These are phyloP conservation scores for Podila clonocystis DNA, from an alignment of 192 early-diverging fungal species.

Conservation along the genomic window DNA sequence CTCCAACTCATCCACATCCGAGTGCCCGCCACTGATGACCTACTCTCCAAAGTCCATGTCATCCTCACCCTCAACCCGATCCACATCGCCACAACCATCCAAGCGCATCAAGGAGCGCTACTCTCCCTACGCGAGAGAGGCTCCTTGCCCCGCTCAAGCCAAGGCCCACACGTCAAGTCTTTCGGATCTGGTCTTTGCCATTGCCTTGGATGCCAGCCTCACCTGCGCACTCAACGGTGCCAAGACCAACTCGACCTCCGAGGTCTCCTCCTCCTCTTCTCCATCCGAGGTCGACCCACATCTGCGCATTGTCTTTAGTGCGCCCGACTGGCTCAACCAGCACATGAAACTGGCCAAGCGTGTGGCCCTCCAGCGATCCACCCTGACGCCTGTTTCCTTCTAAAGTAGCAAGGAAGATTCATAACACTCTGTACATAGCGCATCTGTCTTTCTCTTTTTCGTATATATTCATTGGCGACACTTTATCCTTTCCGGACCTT, in stretches of 20 bases:
- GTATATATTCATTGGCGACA: neutral
- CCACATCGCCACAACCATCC: neutral
- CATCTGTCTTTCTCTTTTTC: neutral
- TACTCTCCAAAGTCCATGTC: neutral
- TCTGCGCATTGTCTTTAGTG: neutral
- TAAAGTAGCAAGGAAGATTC: neutral
- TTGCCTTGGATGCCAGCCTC: conserved; percentile 1
- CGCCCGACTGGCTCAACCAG: conserved; percentile 4
- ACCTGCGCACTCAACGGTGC: neutral
- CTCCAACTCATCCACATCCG: conserved; percentile 2
- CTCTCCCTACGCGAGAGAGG: neutral
- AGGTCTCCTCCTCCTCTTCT: neutral
- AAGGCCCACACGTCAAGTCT: neutral
- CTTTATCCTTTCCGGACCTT: neutral
- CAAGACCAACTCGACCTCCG: neutral
- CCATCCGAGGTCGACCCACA: neutral
- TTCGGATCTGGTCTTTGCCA: conserved; percentile 3
- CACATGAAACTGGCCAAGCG: neutral
- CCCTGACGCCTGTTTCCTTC: neutral
- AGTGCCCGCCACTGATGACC: neutral
- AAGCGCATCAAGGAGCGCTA: neutral
- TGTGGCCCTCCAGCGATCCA: neutral
- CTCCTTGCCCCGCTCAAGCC: neutral
- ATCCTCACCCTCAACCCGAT: neutral
- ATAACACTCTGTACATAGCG: neutral